A percentile compares a stretch with the other conserved stretches of the same genome.
Evolutionary conservation across 2,329 filamentous ascomycete genomes (phyloP).

Genomic region (Conoideocrella luteorostrata): DNA sequence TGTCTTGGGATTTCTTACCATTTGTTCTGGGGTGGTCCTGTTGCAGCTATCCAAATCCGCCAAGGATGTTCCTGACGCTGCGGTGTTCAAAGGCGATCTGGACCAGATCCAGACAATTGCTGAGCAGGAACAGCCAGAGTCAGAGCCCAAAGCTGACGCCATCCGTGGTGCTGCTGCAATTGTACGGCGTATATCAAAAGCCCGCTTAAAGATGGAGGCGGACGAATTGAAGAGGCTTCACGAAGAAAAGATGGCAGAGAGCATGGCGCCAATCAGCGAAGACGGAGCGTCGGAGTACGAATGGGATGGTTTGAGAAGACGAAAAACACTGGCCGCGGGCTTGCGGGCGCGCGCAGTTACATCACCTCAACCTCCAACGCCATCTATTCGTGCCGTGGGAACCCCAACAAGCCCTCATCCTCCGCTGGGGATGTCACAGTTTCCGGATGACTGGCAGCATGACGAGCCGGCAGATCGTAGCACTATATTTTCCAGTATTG

Average conservation of each 20-base stretch:
- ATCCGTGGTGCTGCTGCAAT: slow-evolving; percentile 88
- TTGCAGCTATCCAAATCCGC: slow-evolving; percentile 96
- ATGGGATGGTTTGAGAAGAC: slow-evolving; percentile 83
- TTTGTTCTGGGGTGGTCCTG: slow-evolving; percentile 86
- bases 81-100: slow-evolving; percentile 86
- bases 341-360: slow-evolving; percentile 20
- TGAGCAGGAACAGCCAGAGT: slow-evolving; percentile 92
- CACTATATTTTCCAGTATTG: slow-evolving; percentile 47
- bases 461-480: slow-evolving; percentile 38
- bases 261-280: slow-evolving; percentile 69
- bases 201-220: slow-evolving; percentile 70
- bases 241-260: slow-evolving; percentile 67
- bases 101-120: slow-evolving; percentile 94
- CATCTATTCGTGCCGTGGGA: slow-evolving; percentile 14
- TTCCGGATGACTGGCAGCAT: slow-evolving; percentile 60
- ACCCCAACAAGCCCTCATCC: slow-evolving; percentile 24
- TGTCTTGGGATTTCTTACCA: slow-evolving; percentile 87
- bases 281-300: slow-evolving; percentile 66
- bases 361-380: slow-evolving; percentile 19
- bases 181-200: slow-evolving; percentile 70
- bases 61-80: slow-evolving; percentile 91
- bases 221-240: slow-evolving; percentile 73
- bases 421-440: slow-evolving; percentile 73
- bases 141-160: slow-evolving; percentile 91
- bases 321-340: slow-evolving; percentile 47